Evolutionary conservation across 163 green algal genomes (phyloP).

Genomic region (Chloroidium sp.): DNA sequence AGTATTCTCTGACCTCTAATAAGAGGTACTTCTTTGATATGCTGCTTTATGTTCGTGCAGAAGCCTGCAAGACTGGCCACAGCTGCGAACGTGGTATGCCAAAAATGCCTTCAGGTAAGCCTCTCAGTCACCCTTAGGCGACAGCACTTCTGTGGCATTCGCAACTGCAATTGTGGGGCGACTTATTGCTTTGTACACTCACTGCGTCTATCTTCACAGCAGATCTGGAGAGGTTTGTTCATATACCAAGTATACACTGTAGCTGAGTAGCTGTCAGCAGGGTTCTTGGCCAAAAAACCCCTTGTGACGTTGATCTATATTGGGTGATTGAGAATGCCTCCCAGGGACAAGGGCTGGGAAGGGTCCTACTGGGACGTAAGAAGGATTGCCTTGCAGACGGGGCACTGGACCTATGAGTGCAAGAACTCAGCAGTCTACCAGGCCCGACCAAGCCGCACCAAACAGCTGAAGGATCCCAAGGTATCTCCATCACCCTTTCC

Average conservation of each 20-base stretch:
- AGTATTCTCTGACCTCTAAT: no score
- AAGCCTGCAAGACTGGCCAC: not conserved
- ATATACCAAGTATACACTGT: no score
- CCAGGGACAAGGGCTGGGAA: no score
- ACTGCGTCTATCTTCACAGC: no score
- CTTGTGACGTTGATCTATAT: no score
- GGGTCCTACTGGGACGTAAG: slow-evolving; percentile 1
- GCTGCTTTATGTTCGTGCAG: not conserved
- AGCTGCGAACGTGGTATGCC: slow-evolving; percentile 20
- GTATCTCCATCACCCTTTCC: not conserved
- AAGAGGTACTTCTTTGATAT: no score
- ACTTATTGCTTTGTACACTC: no score
- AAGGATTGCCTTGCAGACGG: slow-evolving; percentile 29
- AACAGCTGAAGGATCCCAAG: slow-evolving; percentile 49
- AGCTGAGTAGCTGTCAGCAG: no score
- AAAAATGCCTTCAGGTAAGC: slow-evolving; percentile 30
- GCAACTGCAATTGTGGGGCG: no score
- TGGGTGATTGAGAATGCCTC: no score
- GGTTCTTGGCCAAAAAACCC: no score
- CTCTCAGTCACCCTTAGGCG: not conserved
- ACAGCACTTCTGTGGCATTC: not conserved
- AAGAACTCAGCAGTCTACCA: slow-evolving; percentile 36
- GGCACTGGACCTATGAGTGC: slow-evolving; percentile 57
- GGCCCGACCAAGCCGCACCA: slow-evolving; percentile 32
- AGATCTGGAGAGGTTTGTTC: no score